Percentiles rank a stretch among this genome's conserved stretches.
Conservation (phyloP, 2,329 filamentous ascomycete genomes). For the Aspergillus amoenus region DNA sequence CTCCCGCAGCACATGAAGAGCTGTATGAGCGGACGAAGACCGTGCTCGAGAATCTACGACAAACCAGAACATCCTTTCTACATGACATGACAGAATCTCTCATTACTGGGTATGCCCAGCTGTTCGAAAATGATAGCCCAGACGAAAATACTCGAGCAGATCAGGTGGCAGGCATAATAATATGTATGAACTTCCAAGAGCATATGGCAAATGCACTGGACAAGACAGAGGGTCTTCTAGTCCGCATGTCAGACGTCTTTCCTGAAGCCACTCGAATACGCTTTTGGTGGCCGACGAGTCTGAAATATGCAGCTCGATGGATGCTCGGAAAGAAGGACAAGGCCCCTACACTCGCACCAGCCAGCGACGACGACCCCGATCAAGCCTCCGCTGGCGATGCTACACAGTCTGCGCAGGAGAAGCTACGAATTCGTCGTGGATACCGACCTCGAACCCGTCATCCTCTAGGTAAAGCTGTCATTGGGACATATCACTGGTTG, state of each 20-base stretch:
- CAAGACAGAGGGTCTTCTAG: slow-evolving; percentile 28
- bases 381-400: slow-evolving; percentile 28
- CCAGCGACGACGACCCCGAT: slow-evolving; percentile 25
- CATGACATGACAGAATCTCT: slow-evolving; percentile 43
- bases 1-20: slow-evolving; percentile 7
- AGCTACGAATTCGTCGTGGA: slow-evolving; percentile 39
- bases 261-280: slow-evolving; percentile 34
- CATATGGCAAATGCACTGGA: slow-evolving; percentile 29
- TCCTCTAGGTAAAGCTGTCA: slow-evolving; percentile 25
- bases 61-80: slow-evolving; percentile 24
- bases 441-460: slow-evolving; percentile 28
- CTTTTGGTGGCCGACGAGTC: slow-evolving; percentile 46
- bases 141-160: slow-evolving; percentile 22
- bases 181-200: slow-evolving; percentile 52
- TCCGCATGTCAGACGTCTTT: slow-evolving; percentile 38
- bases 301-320: slow-evolving; percentile 45
- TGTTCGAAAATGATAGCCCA: slow-evolving; percentile 2
- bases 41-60: slow-evolving; percentile 26
- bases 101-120: slow-evolving; percentile 19
- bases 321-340: slow-evolving; percentile 28
- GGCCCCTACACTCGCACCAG: slow-evolving; percentile 20
- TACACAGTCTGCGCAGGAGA: slow-evolving; percentile 36
- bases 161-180: slow-evolving; percentile 42
- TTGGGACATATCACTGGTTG: slow-evolving; percentile 42
- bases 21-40: slow-evolving; percentile 16